phyloP scores from a whole-genome alignment of 169 alveolate species.

The Plasmodium fragile region DNA sequence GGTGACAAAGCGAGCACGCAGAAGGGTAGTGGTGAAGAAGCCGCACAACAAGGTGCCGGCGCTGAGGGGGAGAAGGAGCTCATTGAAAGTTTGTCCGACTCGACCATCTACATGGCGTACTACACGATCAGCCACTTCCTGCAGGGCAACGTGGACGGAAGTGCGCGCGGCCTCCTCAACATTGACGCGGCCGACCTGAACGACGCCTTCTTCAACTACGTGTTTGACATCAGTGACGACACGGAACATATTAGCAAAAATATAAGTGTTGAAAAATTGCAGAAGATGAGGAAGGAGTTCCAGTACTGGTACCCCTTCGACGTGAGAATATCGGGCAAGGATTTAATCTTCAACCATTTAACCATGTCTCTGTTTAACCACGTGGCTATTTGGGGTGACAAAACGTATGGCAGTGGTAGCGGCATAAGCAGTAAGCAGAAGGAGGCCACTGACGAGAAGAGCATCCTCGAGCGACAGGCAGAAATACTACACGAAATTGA shows the following conservation, averaged over 20 bases:
- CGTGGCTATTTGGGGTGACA: slow-evolving; percentile 98
- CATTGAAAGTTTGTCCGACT: slow-evolving; percentile 98
- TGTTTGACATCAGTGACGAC: slow-evolving; percentile 90
- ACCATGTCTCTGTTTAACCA: slow-evolving; percentile 98
- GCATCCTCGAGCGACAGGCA: slow-evolving; percentile 49
- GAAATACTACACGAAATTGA: slow-evolving; percentile 61
- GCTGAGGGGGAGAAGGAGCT: slow-evolving; percentile 84
- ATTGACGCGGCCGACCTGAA: slow-evolving; percentile 92
- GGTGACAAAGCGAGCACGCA: not conserved
- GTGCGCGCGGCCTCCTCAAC: slow-evolving; percentile 89
- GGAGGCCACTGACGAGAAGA: slow-evolving; percentile 38
- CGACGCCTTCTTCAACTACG: slow-evolving; percentile 96
- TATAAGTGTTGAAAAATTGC: slow-evolving; percentile 77
- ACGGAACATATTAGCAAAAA: slow-evolving; percentile 87
- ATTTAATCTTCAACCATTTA: slow-evolving; percentile 98
- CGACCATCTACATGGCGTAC: slow-evolving; percentile 99
- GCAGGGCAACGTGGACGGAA: slow-evolving; percentile 94
- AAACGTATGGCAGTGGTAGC: not conserved
- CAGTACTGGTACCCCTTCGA: slow-evolving; percentile 95
- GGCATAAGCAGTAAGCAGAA: slow-evolving; percentile 4
- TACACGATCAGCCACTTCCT: slow-evolving; percentile 98
- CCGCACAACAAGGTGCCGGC: not conserved
- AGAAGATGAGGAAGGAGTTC: slow-evolving; percentile 93
- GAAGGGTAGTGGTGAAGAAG: not conserved
- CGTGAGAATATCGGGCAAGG: slow-evolving; percentile 96